Percentiles rank a stretch among this genome's conserved stretches.
phyloP scores from a whole-genome alignment of 2,329 filamentous ascomycete genomes.

The Coleophoma eucalyptorum region DNA sequence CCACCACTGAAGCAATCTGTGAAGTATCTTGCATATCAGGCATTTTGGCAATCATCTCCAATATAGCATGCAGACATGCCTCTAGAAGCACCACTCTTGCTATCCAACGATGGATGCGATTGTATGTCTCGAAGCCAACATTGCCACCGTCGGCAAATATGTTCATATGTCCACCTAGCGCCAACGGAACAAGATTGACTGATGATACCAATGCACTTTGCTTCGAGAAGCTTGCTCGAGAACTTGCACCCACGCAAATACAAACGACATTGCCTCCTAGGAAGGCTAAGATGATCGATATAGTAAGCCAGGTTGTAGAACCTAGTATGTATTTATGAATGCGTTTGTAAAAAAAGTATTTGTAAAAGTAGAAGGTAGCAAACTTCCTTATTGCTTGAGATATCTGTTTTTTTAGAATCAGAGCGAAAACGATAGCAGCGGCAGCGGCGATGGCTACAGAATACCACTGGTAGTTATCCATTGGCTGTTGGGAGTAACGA shows the following conservation, averaged over 20 bases:
- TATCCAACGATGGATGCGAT: conserved; percentile 1
- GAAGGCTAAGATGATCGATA: not conserved
- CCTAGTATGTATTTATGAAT: conserved; percentile 3
- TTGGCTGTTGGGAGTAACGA: not conserved
- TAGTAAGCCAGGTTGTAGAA: conserved; percentile 1
- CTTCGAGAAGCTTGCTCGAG: not conserved
- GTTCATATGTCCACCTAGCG: conserved; percentile 4
- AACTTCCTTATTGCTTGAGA: not conserved
- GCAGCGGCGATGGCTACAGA: conserved; percentile 1
- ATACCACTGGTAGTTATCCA: conserved; percentile 6
- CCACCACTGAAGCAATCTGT: too few species aligned
- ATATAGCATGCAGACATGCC: not conserved
- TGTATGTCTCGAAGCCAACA: not conserved
- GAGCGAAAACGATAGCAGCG: not conserved
- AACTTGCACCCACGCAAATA: not conserved
- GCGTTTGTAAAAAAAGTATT: not conserved
- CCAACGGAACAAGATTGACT: conserved; percentile 4
- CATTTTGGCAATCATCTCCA: not conserved
- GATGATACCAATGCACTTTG: conserved; percentile 1
- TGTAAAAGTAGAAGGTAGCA: not conserved
- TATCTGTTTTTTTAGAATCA: not conserved
- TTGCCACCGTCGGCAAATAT: not conserved
- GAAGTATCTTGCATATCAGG: conserved; percentile 1
- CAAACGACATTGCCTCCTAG: conserved; percentile 4
- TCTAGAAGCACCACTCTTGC: conserved; percentile 1